Evolutionary conservation across 2,329 filamentous ascomycete species (phyloP).

Genomic region (Talaromyces sp.): DNA sequence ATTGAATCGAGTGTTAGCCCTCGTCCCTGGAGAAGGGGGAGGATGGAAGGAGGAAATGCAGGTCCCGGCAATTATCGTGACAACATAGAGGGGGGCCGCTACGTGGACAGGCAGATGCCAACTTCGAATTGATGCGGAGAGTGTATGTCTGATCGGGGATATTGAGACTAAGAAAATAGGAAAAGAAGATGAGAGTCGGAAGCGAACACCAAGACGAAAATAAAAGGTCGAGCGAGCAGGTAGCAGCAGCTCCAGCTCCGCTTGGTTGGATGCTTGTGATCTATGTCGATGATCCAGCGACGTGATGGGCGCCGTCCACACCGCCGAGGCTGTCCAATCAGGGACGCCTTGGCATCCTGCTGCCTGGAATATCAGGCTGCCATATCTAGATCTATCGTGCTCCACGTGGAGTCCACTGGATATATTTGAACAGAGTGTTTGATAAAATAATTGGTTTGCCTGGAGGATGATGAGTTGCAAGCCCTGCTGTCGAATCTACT

Average conservation of each 20-base stretch:
- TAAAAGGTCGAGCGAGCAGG: background rate
- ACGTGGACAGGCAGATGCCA: slow-evolving; percentile 4
- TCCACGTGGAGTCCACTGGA: slow-evolving; percentile 1
- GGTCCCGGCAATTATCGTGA: slow-evolving; percentile 23
- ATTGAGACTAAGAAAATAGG: background rate
- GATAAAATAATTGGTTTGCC: background rate
- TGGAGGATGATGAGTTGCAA: background rate
- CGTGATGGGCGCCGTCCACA: background rate
- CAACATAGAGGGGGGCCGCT: slow-evolving; percentile 25
- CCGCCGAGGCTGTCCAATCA: slow-evolving; percentile 16
- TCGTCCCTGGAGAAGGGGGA: slow-evolving; percentile 23
- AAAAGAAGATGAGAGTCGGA: background rate
- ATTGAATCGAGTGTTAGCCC: slow-evolving; percentile 26
- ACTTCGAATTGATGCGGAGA: background rate
- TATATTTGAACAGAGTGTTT: background rate
- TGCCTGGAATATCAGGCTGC: slow-evolving; percentile 6
- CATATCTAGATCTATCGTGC: background rate
- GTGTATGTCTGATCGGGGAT: background rate
- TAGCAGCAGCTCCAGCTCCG: slow-evolving; percentile 14
- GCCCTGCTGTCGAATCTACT: background rate
- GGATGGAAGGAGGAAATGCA: slow-evolving; percentile 24
- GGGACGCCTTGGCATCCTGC: background rate
- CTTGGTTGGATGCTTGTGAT: slow-evolving; percentile 10
- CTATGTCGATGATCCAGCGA: slow-evolving; percentile 9
- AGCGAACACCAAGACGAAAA: background rate